Conservation (phyloP, 1,139 yeast genomes). For the Blastobotrys persicus region DNA sequence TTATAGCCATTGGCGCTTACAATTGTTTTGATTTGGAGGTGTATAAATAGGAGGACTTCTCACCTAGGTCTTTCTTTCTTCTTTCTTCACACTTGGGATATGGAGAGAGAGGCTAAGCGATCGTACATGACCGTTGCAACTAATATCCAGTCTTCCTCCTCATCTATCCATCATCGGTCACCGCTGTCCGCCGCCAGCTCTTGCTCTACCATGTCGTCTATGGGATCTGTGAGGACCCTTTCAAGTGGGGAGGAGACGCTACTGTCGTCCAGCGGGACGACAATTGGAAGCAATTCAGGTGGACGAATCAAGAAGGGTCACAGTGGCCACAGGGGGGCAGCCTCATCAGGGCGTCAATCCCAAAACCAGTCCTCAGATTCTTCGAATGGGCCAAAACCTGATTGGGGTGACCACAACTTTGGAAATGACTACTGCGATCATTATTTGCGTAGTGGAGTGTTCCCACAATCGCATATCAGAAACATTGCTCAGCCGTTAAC, state of each 20-base stretch:
- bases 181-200: constrained; percentile 4
- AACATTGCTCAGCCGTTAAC: constrained; percentile 64
- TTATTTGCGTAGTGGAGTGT: constrained; percentile 57
- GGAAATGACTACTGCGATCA: constrained; percentile 71
- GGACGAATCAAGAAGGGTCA: no score
- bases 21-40: not conserved
- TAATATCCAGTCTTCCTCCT: not conserved
- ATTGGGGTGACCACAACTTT: constrained; percentile 28
- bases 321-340: no score
- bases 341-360: constrained; percentile 1
- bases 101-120: not conserved
- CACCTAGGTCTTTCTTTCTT: not conserved
- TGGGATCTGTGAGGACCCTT: not conserved
- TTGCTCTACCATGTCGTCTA: not conserved
- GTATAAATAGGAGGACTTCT: not conserved
- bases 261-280: not conserved
- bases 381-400: not conserved
- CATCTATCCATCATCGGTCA: not conserved
- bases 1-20: not conserved
- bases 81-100: not conserved
- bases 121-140: not conserved
- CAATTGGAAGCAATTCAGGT: not conserved
- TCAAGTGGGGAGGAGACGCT: not conserved
- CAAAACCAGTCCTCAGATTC: not conserved
- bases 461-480: constrained; percentile 63